These are phyloP conservation scores for Borealophlyctis nickersoniae DNA, from an alignment of 192 early-diverging fungal genomes.

Conservation along the genomic window DNA sequence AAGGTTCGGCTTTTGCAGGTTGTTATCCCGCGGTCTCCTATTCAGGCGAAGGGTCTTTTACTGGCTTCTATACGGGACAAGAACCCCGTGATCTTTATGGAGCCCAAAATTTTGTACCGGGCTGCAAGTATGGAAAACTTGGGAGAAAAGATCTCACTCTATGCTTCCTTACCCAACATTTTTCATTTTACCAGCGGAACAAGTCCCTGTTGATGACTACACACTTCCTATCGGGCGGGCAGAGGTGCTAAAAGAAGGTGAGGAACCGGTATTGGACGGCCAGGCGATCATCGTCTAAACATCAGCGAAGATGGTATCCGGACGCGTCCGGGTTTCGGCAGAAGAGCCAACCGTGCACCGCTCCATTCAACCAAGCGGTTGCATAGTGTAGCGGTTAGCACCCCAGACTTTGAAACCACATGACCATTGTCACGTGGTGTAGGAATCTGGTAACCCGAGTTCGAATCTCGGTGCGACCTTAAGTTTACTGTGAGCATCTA, in stretches of 20 bases:
- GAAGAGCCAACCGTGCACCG: no score
- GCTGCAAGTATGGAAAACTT: constrained; percentile 60
- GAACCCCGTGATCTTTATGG: constrained; percentile 94
- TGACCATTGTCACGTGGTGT: constrained; percentile 1
- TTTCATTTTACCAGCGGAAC: no score
- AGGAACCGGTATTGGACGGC: no score
- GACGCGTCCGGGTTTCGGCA: not conserved
- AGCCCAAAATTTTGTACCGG: constrained; percentile 96
- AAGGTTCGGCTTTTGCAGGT: constrained; percentile 45
- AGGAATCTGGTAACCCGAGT: constrained; percentile 48
- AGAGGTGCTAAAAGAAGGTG: constrained; percentile 74
- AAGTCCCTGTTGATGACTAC: constrained; percentile 90
- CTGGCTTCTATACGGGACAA: constrained; percentile 84
- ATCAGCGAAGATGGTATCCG: no score
- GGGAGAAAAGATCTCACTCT: not conserved
- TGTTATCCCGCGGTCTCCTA: constrained; percentile 85
- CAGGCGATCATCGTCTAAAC: no score
- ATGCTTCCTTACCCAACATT: not conserved
- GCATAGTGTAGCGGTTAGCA: constrained; percentile 48
- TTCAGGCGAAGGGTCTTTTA: constrained; percentile 93
- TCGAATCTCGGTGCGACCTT: constrained; percentile 46
- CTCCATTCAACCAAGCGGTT: constrained; percentile 21
- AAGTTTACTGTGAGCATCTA: no score
- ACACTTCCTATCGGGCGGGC: constrained; percentile 88
- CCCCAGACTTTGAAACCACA: not conserved